Base-by-base conservation (phyloP, 805 yeast species). In the Monosporozyma servazzii region DNA sequence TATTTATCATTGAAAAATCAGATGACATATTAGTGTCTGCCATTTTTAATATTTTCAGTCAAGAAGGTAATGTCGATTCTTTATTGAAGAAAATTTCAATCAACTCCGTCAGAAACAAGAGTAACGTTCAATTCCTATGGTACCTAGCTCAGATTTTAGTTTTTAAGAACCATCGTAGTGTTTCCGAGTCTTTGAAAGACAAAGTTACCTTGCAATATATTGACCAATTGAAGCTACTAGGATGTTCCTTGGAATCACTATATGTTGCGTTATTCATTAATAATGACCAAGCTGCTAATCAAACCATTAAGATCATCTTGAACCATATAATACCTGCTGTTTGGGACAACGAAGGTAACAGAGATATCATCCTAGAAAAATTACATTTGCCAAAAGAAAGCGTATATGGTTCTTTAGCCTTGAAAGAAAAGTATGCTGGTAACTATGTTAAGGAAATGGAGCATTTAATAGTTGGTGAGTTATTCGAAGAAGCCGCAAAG, bases 401-500 rank as follows among this genome's bases (percentile, higher is more conserved):
- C 27, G 62, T 84, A 10, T 71, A 74, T 57, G 81, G 80, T 54
- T 79, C 89, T 0, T 71, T 80, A 36, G 90, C 96, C 0, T 69
- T 78, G 20, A 67, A 74, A 37, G 78, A 79, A 53, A 75, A 76
- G 47, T 70, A 72, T 42, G 53, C 60, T 8, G 80, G 77, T 2
- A 76, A 84, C 48, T 76, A 71, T 56, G 72, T 81, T 68, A 71
- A 75, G 15, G 88, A 88, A 57, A 80, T 82, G 1, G 71, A 75
- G 45, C 78, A 82, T 29, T 75, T 84, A 45, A 67, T 88, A 0
- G 74, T 72, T 11, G 96, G 96, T 0, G 72, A 71, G 10, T 64
- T 76, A 48, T 78, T 78, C 71, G 71, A 67, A 0, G 81, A 78
- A 40, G 96, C 96, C 0, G 93, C 87, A 59, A 62, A 68, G 2